A percentile compares a stretch with the other conserved stretches of the same genome.
Conservation (phyloP, 169 alveolate genomes). For the Eimeria acervulina region DNA sequence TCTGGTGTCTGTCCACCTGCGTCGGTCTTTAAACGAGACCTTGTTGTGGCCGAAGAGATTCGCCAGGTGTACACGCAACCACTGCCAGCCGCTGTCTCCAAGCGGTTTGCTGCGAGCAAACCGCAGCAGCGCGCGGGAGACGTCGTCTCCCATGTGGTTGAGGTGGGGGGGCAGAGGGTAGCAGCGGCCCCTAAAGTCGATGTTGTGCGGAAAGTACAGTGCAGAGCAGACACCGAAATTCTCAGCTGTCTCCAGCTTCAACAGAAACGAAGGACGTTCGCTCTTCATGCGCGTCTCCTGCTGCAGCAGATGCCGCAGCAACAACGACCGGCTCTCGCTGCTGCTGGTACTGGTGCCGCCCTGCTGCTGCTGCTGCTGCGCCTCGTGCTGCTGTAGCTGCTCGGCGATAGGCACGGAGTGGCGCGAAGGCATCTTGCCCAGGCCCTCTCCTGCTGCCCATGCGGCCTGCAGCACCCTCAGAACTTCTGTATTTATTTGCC, state of each 20-base stretch:
- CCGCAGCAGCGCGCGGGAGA: constrained; percentile 96
- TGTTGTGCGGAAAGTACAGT: constrained; percentile 98
- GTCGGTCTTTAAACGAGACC: constrained; percentile 69
- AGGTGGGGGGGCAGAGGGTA: constrained; percentile 98
- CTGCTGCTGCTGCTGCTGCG: constrained; percentile 69
- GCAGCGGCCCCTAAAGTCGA: constrained; percentile 98
- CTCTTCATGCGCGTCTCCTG: constrained; percentile 68
- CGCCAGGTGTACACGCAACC: constrained; percentile 97
- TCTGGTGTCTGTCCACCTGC: constrained; percentile 82
- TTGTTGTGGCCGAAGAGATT: constrained; percentile 96
- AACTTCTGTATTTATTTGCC: constrained; percentile 62
- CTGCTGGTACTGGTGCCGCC: constrained; percentile 35
- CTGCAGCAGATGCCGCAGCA: constrained; percentile 73
- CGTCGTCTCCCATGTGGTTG: constrained; percentile 97
- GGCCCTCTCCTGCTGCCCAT: constrained; percentile 69
- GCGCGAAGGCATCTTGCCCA: constrained; percentile 83
- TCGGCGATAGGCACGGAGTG: constrained; percentile 25
- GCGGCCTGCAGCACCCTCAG: constrained; percentile 80
- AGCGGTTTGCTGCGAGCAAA: constrained; percentile 94
- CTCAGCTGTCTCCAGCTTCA: constrained; percentile 88
- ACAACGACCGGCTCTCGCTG: constrained; percentile 37
- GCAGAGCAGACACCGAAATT: constrained; percentile 90
- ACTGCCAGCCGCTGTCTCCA: constrained; percentile 96
- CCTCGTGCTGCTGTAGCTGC: constrained; percentile 65
- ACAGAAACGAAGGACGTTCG: constrained; percentile 85